A percentile compares a stretch with the other conserved stretches of the same genome.
phyloP scores from a whole-genome alignment of 1,139 yeast genomes.

The Scheffersomyces quercinus region DNA sequence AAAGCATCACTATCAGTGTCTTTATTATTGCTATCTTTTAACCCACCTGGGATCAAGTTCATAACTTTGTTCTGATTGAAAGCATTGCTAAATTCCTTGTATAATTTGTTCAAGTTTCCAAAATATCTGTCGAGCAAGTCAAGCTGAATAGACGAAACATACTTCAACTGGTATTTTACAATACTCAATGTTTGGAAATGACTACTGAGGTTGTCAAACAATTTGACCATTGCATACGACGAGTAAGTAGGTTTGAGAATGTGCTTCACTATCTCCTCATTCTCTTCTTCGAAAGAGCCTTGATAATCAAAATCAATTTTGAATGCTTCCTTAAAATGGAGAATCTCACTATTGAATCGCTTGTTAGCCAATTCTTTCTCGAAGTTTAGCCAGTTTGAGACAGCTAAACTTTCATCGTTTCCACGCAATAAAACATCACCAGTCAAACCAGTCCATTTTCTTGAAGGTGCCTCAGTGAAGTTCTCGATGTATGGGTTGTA shows the following conservation, averaged over 20 bases:
- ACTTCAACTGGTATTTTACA: slow-evolving; percentile 64
- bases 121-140: slow-evolving; percentile 61
- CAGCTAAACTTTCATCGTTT: slow-evolving; percentile 34
- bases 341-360: slow-evolving; percentile 58
- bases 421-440: slow-evolving; percentile 51
- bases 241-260: slow-evolving; percentile 64
- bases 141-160: slow-evolving; percentile 70
- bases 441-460: slow-evolving; percentile 60
- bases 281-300: slow-evolving; percentile 28
- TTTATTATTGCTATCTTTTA: slow-evolving; percentile 28
- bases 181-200: slow-evolving; percentile 60
- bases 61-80: slow-evolving; percentile 38
- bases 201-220: slow-evolving; percentile 66
- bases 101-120: slow-evolving; percentile 47
- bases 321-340: slow-evolving; percentile 55
- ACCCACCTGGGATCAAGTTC: slow-evolving; percentile 39
- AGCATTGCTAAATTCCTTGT: slow-evolving; percentile 47
- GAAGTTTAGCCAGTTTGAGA: slow-evolving; percentile 60
- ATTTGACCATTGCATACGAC: slow-evolving; percentile 58
- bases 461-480: slow-evolving; percentile 27
- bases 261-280: slow-evolving; percentile 18
- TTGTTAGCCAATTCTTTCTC: slow-evolving; percentile 60
- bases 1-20: slow-evolving; percentile 35
- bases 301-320: slow-evolving; percentile 63
- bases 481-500: slow-evolving; percentile 50